Percentiles rank a stretch among this genome's conserved stretches.
These are phyloP conservation scores for Blastocrithidia nonstop DNA, from an alignment of 208 protist species.

Conservation along the genomic window DNA sequence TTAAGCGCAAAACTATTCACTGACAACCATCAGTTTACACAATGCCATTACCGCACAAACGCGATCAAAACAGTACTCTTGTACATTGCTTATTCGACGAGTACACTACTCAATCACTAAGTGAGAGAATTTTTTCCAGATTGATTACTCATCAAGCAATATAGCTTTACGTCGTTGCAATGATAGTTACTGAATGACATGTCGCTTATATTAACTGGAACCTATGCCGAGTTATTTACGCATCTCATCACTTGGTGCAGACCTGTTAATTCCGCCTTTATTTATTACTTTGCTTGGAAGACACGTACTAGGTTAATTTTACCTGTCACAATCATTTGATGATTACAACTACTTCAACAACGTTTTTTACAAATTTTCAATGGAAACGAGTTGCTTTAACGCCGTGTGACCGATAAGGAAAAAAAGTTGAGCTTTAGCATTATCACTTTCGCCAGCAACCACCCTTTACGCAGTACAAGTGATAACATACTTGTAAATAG, in stretches of 20 bases:
- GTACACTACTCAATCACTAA: no score
- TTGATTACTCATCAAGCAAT: no score
- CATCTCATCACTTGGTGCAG: conserved; percentile 66
- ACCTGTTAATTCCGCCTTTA: conserved; percentile 3
- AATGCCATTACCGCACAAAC: conserved; percentile 71
- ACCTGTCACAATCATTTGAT: no score
- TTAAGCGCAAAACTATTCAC: conserved; percentile 45
- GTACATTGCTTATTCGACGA: no score
- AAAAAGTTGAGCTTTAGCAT: conserved; percentile 49
- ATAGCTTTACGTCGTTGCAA: conserved; percentile 47
- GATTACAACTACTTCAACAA: conserved; percentile 68
- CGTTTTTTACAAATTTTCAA: conserved; percentile 57
- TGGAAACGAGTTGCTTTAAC: conserved; percentile 73
- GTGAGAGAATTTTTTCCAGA: no score
- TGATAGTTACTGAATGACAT: conserved; percentile 68
- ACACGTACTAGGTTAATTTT: no score
- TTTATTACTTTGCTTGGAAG: no score
- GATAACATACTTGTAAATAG: conserved; percentile 71
- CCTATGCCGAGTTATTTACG: conserved; percentile 76
- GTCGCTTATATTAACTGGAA: conserved; percentile 59
- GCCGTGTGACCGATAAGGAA: conserved; percentile 63
- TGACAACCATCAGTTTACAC: conserved; percentile 78
- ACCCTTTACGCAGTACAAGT: background rate
- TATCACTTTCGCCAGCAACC: conserved; percentile 9
- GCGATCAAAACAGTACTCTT: conserved; percentile 16